Conservation (phyloP, 768 basidiomycete genomes). For the Neoboletus magnificus region DNA sequence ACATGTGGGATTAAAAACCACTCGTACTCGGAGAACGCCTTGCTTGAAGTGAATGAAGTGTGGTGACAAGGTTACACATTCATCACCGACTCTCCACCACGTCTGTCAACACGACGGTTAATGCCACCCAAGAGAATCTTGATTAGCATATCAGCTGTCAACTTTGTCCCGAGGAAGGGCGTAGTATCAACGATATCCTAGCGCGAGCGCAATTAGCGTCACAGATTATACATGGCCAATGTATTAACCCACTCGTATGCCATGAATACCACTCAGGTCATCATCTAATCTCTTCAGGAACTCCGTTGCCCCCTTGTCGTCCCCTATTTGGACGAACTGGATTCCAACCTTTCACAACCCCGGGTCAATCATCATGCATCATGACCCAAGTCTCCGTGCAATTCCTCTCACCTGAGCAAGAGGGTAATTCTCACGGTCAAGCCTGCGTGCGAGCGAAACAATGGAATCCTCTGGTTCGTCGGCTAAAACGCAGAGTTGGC, state of each 20-base stretch:
- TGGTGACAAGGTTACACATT: background rate
- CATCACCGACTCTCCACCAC: conserved; percentile 27
- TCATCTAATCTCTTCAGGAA: conserved; percentile 58
- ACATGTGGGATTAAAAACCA: background rate
- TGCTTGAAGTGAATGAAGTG: background rate
- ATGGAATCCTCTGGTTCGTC: conserved; percentile 52
- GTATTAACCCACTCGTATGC: conserved; percentile 40
- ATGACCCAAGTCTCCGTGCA: too few relatives aligned
- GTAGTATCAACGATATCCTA: conserved; percentile 75
- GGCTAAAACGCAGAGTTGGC: conserved; percentile 30
- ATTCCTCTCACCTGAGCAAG: conserved; percentile 44
- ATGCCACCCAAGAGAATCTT: conserved; percentile 69
- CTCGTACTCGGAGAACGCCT: background rate
- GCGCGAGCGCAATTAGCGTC: background rate
- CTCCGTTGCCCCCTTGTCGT: conserved; percentile 36
- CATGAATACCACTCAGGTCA: conserved; percentile 40
- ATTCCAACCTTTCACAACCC: conserved; percentile 49
- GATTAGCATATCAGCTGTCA: conserved; percentile 48
- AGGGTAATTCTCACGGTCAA: conserved; percentile 52
- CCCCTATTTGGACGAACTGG: conserved; percentile 72
- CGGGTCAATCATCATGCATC: conserved; percentile 3
- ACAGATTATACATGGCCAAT: background rate
- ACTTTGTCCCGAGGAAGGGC: conserved; percentile 41
- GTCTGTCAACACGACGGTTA: conserved; percentile 49
- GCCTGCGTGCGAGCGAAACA: conserved; percentile 42